Base-by-base conservation (phyloP, 306 rosid genomes). In the Inga oerstediana region DNA sequence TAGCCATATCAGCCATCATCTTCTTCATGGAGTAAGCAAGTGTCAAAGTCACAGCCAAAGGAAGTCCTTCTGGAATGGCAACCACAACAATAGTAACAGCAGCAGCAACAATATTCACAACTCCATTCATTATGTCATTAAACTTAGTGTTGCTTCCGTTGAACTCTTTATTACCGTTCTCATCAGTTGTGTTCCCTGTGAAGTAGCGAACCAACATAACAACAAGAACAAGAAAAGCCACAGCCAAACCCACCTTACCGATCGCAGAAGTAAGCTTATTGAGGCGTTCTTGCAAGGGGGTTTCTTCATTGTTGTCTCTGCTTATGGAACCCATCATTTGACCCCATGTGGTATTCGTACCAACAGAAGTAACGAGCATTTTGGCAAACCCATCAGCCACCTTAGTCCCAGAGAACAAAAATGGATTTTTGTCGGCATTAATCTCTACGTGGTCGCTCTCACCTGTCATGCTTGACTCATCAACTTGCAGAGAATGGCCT, bases 11-110 rank as follows among this genome's bases (percentile, higher is more conserved):
- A 0, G 27, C 87, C 89, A 86, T 88, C 93, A 88, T 81, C 79
- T 75, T 90, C 85, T 88, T 90, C 88, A 88, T 88, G 0, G 89
- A 84, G 75, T 87, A 86, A 68, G 91, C 87, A 34, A 80, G 88
- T 19, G 88, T 88, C 1, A 88, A 71, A 0, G 85, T 86, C 45
- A 88, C 85, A 8, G 88, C 88, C 49, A 85, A 15, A 0, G 89
- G 85, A 76, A 88, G 79, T 24, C 91, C 89, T 69, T 88, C 89
- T 5, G 91, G 89, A 19, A 90, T 89, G 11, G 92, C 88, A 73
- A 85, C 82, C 45, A 86, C 90, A 16, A 89, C 85, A 69, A 90
- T 80, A 8, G 86, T 76, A 16, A 87, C 81, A 0, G 87, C 91
- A 61, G 80, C 76, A 20, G 89, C 85, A 1, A 88, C 75, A 4